Evolutionary conservation across 31 red algal genomes (phyloP).

Genomic region (Asparagopsis taxiformis): DNA sequence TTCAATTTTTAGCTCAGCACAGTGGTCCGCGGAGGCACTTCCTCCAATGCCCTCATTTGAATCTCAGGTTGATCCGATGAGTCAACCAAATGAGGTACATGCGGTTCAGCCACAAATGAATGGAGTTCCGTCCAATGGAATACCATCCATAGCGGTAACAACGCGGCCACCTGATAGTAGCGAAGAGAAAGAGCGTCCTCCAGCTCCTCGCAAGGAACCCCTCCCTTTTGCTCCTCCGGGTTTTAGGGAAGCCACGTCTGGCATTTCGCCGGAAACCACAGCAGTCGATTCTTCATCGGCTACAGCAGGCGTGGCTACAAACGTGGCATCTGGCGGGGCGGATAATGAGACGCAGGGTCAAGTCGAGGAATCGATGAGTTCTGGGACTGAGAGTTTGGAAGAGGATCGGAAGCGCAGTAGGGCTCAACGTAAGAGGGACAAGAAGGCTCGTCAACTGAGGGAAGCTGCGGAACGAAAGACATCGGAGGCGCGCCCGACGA

Average conservation of each 20-base stretch:
- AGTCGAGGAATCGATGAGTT: constrained; percentile 32
- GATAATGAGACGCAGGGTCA: neutral
- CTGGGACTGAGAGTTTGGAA: constrained; percentile 49
- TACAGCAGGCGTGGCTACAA: constrained; percentile 67
- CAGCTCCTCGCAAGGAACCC: no score
- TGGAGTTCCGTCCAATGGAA: constrained; percentile 23
- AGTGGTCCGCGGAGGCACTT: constrained; percentile 45
- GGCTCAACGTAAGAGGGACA: constrained; percentile 40
- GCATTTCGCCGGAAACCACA: constrained; percentile 71
- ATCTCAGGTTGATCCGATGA: constrained; percentile 8
- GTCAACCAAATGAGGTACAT: no score
- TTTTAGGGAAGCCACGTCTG: constrained; percentile 86
- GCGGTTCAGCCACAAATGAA: constrained; percentile 7
- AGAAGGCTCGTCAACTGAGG: constrained; percentile 29
- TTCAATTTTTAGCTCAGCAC: constrained; percentile 62
- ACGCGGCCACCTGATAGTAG: no score
- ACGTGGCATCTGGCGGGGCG: constrained; percentile 51
- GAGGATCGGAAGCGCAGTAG: constrained; percentile 35
- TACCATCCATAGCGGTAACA: no score
- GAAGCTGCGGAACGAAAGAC: constrained; percentile 30
- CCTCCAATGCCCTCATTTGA: constrained; percentile 54
- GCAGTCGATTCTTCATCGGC: constrained; percentile 41
- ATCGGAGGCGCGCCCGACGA: no score
- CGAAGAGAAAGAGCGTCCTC: no score
- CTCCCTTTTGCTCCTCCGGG: constrained; percentile 64